Conservation (phyloP, 257 asterid genomes). For the Penstemon barbatus region DNA sequence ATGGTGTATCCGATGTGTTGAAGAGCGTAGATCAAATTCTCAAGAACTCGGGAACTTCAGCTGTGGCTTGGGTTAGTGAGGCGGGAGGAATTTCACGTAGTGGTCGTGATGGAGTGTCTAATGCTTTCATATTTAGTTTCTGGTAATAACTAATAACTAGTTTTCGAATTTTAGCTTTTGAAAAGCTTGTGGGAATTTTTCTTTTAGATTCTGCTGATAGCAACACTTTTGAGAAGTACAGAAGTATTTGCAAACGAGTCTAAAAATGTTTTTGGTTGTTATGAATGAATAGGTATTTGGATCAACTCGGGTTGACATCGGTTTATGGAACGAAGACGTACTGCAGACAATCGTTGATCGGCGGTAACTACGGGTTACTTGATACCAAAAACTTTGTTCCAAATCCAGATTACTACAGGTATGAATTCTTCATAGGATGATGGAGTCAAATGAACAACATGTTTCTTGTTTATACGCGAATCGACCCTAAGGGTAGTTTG, state of each 20-base stretch:
- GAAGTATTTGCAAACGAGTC: no score
- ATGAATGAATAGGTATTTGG: slow-evolving; percentile 61
- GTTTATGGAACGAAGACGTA: slow-evolving; percentile 64
- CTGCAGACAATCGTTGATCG: slow-evolving; percentile 77
- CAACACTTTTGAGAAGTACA: no score
- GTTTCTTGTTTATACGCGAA: no score
- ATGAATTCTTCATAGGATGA: not conserved
- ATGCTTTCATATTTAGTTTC: slow-evolving; percentile 70
- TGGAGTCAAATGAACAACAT: no score
- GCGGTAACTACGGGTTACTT: slow-evolving; percentile 88
- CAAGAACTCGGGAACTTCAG: slow-evolving; percentile 44
- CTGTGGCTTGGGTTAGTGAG: slow-evolving; percentile 79
- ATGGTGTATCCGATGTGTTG: slow-evolving; percentile 46
- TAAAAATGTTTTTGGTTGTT: not conserved
- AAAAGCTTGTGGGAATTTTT: not conserved
- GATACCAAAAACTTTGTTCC: slow-evolving; percentile 68
- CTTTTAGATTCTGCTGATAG: no score
- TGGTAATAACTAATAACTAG: slow-evolving; percentile 43
- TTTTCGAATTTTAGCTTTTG: not conserved
- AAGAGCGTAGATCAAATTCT: slow-evolving; percentile 38
- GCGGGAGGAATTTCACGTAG: slow-evolving; percentile 81
- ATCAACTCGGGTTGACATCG: slow-evolving; percentile 76
- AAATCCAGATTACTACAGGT: slow-evolving; percentile 93
- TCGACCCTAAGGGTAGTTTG: not conserved
- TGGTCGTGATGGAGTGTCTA: slow-evolving; percentile 68